Evolutionary conservation across 2,329 filamentous ascomycete genomes (phyloP).

Genomic region (Penicillium aurantiogriseum): DNA sequence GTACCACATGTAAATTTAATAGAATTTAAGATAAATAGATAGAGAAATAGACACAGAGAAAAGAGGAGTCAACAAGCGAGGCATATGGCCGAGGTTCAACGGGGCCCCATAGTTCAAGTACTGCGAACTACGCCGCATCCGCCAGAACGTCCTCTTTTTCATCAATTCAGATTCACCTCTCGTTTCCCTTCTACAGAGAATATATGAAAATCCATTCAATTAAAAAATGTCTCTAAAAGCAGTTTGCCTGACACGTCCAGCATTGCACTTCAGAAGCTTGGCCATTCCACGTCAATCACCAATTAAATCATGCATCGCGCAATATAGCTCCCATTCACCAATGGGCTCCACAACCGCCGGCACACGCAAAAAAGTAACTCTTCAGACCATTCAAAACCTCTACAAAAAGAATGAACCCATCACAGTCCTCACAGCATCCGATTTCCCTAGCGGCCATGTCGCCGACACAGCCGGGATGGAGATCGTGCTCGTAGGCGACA

Average conservation of each 20-base stretch:
- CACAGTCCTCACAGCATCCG: slow-evolving; percentile 88
- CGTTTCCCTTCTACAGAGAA: neutral
- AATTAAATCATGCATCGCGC: slow-evolving; percentile 22
- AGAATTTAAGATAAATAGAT: neutral
- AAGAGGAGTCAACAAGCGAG: neutral
- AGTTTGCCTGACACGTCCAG: neutral
- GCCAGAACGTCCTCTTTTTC: slow-evolving; percentile 6
- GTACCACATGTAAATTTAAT: neutral
- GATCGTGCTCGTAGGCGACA: slow-evolving; percentile 85
- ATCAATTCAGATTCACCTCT: neutral
- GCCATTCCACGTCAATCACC: neutral
- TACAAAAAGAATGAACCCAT: slow-evolving; percentile 82
- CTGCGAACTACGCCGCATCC: slow-evolving; percentile 15
- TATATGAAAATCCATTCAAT: neutral
- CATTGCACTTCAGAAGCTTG: neutral
- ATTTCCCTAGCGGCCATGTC: slow-evolving; percentile 88
- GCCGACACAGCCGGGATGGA: slow-evolving; percentile 92
- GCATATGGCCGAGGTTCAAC: slow-evolving; percentile 3
- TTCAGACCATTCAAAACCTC: slow-evolving; percentile 72
- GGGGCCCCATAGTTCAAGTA: neutral
- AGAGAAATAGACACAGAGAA: neutral
- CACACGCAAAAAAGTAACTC: slow-evolving; percentile 76
- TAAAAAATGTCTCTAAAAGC: neutral
- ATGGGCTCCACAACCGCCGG: slow-evolving; percentile 35
- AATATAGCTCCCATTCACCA: slow-evolving; percentile 79